These are phyloP conservation scores for Sonneratia caseolaris DNA, from an alignment of 345 rosid genomes.

Conservation along the genomic window DNA sequence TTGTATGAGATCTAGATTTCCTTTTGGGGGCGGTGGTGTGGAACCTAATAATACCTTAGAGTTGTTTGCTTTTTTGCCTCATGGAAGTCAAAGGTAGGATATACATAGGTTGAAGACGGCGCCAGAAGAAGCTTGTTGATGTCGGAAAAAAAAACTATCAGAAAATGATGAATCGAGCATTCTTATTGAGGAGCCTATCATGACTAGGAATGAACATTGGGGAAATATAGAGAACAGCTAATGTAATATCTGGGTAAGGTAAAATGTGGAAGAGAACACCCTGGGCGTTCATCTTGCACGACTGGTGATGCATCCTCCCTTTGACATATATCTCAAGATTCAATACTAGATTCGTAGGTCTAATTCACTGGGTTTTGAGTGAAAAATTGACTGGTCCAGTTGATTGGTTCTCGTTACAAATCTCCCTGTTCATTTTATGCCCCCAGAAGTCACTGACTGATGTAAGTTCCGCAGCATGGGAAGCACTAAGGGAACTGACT, in stretches of 20 bases:
- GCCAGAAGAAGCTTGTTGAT: background rate
- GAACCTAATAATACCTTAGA: too few species aligned
- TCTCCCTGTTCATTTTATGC: too few species aligned
- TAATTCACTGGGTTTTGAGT: background rate
- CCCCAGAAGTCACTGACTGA: background rate
- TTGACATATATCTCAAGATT: background rate
- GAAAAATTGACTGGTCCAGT: background rate
- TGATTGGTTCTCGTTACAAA: too few species aligned
- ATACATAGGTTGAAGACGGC: background rate
- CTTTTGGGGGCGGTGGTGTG: background rate
- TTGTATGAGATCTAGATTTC: background rate
- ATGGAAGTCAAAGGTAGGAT: background rate
- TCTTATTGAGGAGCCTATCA: background rate
- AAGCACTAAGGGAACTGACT: slow-evolving; percentile 42
- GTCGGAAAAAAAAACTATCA: background rate
- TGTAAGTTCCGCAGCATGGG: slow-evolving; percentile 46
- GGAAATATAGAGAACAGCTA: background rate
- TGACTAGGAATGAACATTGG: background rate
- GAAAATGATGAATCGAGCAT: background rate
- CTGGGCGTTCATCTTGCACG: too few species aligned
- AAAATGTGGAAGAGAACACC: background rate
- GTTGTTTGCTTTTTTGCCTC: background rate
- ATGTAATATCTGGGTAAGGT: background rate
- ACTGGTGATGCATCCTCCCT: background rate
- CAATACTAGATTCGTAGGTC: background rate